These are phyloP conservation scores for Ceratocystis harringtonii DNA, from an alignment of 2,329 filamentous ascomycete genomes.

Conservation along the genomic window DNA sequence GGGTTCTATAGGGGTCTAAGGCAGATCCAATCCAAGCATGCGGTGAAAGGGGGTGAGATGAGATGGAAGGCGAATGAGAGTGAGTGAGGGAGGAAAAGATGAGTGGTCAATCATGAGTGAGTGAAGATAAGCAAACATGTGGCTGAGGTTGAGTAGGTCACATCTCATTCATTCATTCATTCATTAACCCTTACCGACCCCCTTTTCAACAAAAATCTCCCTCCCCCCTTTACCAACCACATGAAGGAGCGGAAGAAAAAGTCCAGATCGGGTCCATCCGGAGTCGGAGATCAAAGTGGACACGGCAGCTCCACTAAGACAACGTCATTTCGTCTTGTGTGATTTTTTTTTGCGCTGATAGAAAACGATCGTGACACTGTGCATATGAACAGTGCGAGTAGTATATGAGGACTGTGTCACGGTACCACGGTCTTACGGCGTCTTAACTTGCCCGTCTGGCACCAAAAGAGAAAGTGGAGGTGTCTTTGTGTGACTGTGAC, in stretches of 20 bases:
- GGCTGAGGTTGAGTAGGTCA: not conserved
- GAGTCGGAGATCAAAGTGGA: constrained; percentile 12
- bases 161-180: not conserved
- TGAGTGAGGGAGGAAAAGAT: not conserved
- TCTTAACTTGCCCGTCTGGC: not conserved
- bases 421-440: not conserved
- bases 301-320: not conserved
- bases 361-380: not conserved
- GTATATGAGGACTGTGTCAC: not conserved
- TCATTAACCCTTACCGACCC: not conserved
- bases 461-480: not conserved
- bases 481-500: not conserved
- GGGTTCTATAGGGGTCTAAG: not conserved
- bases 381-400: not conserved
- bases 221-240: not conserved
- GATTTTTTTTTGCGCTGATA: not conserved
- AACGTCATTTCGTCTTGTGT: constrained; percentile 5
- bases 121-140: not conserved
- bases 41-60: not conserved
- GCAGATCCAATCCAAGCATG: not conserved
- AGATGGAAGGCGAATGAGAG: not conserved
- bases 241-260: not conserved
- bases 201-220: not conserved
- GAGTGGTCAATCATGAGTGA: not conserved
- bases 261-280: constrained; percentile 5